A percentile compares a stretch with the other conserved stretches of the same genome.
Conservation (phyloP, 345 rosid genomes). For the Cardamine resedifolia region DNA sequence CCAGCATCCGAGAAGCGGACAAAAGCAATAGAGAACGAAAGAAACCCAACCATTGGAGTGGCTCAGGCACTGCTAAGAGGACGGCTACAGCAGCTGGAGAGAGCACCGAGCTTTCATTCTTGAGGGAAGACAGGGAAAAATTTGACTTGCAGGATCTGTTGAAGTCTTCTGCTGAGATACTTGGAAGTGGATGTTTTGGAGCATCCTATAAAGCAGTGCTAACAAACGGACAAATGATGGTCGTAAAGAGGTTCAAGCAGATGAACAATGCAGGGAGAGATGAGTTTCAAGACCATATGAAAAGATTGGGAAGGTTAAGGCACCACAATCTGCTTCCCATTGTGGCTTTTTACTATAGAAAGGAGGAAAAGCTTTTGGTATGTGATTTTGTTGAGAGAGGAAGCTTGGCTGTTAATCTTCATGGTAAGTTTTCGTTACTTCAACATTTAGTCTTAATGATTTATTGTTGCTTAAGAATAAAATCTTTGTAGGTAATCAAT, state of each 20-base stretch:
- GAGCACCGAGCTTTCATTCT: slow-evolving; percentile 53
- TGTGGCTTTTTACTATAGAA: slow-evolving; percentile 85
- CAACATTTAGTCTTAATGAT: neutral
- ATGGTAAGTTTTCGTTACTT: slow-evolving; percentile 48
- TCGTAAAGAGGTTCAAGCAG: slow-evolving; percentile 84
- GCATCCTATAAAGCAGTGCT: slow-evolving; percentile 81
- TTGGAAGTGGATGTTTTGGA: slow-evolving; percentile 93
- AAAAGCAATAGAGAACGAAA: neutral
- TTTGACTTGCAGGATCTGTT: slow-evolving; percentile 79
- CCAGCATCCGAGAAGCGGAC: slow-evolving; percentile 40
- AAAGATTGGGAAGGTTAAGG: slow-evolving; percentile 68
- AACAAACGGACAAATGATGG: slow-evolving; percentile 51
- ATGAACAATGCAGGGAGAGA: slow-evolving; percentile 89
- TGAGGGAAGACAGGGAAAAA: slow-evolving; percentile 65
- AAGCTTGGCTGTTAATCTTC: slow-evolving; percentile 84
- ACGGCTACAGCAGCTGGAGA: neutral
- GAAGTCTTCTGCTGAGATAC: slow-evolving; percentile 85
- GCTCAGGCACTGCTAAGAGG: slow-evolving; percentile 33
- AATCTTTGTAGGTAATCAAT: slow-evolving; percentile 45
- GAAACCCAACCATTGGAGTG: neutral
- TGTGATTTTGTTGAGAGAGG: slow-evolving; percentile 58
- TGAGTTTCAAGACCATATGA: slow-evolving; percentile 91
- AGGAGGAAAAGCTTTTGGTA: slow-evolving; percentile 89
- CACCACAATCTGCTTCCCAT: slow-evolving; percentile 77
- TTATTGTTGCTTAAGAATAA: neutral